Evolutionary conservation across 2,329 filamentous ascomycete genomes (phyloP).

Genomic region (Venturia oleaginea): DNA sequence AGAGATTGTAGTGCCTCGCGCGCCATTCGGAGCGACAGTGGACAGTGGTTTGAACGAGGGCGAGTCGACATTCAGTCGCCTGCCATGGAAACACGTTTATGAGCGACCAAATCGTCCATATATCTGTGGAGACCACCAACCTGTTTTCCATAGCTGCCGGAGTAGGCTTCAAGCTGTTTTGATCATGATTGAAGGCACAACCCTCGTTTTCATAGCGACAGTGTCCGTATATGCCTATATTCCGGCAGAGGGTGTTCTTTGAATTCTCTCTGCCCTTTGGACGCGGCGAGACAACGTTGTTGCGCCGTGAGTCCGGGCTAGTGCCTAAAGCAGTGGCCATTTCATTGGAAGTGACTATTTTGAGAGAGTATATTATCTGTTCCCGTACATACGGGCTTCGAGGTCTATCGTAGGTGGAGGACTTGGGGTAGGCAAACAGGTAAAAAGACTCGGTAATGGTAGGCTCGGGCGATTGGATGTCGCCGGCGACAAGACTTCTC

Average conservation of each 20-base stretch:
- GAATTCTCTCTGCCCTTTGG: slow-evolving; percentile 46
- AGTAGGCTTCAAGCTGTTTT: slow-evolving; percentile 46
- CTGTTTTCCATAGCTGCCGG: slow-evolving; percentile 36
- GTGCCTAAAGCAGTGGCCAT: slow-evolving; percentile 3
- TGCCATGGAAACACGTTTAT: slow-evolving; percentile 26
- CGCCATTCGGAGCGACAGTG: slow-evolving; percentile 37
- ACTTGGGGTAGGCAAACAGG: background rate
- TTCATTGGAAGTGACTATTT: background rate
- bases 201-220: slow-evolving; percentile 83
- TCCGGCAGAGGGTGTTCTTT: slow-evolving; percentile 85
- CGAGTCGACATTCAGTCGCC: slow-evolving; percentile 87
- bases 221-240: slow-evolving; percentile 87
- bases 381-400: background rate
- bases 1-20: slow-evolving; percentile 70
- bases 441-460: background rate
- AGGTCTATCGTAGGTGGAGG: background rate
- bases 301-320: slow-evolving; percentile 31
- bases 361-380: background rate
- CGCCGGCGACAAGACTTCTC: background rate
- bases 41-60: slow-evolving; percentile 79
- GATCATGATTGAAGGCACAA: slow-evolving; percentile 83
- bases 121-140: slow-evolving; percentile 31
- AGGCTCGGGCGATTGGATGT: background rate
- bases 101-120: background rate
- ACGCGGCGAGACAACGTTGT: slow-evolving; percentile 31